phyloP scores from a whole-genome alignment of 1,284 basidiomycete species.

The Prillingera fragicola region DNA sequence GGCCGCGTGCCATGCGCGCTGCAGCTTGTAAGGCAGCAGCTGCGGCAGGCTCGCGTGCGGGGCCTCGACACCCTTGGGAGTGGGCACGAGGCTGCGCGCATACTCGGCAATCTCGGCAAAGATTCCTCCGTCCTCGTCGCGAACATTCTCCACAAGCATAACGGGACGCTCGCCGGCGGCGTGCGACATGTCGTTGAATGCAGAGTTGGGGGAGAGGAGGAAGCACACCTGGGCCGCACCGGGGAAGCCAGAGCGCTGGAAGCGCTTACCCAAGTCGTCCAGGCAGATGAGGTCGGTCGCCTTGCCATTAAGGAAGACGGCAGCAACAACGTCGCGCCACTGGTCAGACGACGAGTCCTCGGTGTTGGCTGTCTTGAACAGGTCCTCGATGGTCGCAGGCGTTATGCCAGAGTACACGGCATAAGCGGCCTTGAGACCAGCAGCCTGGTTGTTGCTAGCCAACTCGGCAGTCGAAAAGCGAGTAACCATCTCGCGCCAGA shows the following conservation, averaged over 20 bases:
- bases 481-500: slow-evolving; percentile 84
- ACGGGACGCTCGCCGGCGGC: slow-evolving; percentile 35
- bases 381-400: slow-evolving; percentile 28
- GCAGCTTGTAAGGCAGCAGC: slow-evolving; percentile 80
- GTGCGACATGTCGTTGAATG: slow-evolving; percentile 56
- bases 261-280: slow-evolving; percentile 78
- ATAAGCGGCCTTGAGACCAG: slow-evolving; percentile 67
- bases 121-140: slow-evolving; percentile 62
- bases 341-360: slow-evolving; percentile 47
- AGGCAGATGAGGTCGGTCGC: slow-evolving; percentile 61
- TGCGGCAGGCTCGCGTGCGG: slow-evolving; percentile 74
- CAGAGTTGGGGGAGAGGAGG: slow-evolving; percentile 77
- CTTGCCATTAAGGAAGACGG: slow-evolving; percentile 72
- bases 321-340: slow-evolving; percentile 82
- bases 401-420: slow-evolving; percentile 68
- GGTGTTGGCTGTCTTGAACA: slow-evolving; percentile 29
- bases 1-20: slow-evolving; percentile 70
- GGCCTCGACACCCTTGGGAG: slow-evolving; percentile 74
- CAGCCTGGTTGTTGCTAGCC: slow-evolving; percentile 38
- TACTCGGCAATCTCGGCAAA: slow-evolving; percentile 92
- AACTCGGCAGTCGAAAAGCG: slow-evolving; percentile 82
- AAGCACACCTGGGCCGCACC: slow-evolving; percentile 83
- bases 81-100: slow-evolving; percentile 67
- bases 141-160: slow-evolving; percentile 30
- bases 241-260: slow-evolving; percentile 64